phyloP scores from a whole-genome alignment of 345 rosid genomes.

The Eutrema japonicum region DNA sequence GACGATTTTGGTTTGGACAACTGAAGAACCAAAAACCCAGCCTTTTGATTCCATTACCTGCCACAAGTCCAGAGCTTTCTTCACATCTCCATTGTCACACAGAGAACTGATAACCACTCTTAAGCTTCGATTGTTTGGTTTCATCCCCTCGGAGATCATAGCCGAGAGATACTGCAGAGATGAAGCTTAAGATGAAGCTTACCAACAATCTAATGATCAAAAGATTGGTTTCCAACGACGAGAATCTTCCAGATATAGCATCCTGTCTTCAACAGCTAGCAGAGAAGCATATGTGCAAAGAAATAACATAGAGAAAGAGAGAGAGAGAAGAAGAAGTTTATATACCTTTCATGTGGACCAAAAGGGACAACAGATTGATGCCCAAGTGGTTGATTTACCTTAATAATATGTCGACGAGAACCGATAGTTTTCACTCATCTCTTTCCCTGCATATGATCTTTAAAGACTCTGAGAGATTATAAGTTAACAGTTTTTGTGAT shows the following conservation, averaged over 20 bases:
- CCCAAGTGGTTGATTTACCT: conserved; percentile 30
- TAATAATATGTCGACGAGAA: conserved; percentile 18
- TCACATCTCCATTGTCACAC: conserved; percentile 53
- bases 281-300: conserved; percentile 25
- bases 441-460: conserved; percentile 40
- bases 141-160: conserved; percentile 66
- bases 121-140: conserved; percentile 64
- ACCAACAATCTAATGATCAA: conserved; percentile 21
- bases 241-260: conserved; percentile 15
- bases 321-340: neutral
- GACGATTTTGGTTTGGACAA: conserved; percentile 55
- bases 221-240: conserved; percentile 2
- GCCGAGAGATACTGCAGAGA: conserved; percentile 52
- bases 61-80: conserved; percentile 54
- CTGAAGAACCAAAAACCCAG: conserved; percentile 51
- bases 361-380: conserved; percentile 14
- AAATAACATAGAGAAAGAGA: neutral
- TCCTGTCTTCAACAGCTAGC: conserved; percentile 15
- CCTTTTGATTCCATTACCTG: conserved; percentile 60
- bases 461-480: neutral
- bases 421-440: conserved; percentile 12
- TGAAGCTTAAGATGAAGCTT: conserved; percentile 21
- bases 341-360: conserved; percentile 37
- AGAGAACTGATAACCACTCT: conserved; percentile 50
- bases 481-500: conserved; percentile 7